These are phyloP conservation scores for Wickerhamiella alocasiicola DNA, from an alignment of 805 yeast species.

Conservation along the genomic window DNA sequence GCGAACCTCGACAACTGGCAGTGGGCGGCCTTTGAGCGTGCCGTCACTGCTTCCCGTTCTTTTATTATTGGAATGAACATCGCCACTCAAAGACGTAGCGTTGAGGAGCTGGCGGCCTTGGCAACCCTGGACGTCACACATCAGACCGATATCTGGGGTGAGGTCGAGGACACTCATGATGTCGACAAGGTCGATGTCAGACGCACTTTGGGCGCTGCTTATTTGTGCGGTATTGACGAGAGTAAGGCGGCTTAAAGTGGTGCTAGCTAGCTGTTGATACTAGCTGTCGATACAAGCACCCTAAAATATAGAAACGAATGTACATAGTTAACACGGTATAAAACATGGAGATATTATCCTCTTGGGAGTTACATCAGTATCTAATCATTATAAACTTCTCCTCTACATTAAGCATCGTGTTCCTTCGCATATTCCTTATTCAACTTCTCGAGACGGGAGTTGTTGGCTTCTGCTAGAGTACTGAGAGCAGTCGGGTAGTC, in stretches of 20 bases:
- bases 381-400: neutral
- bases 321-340: too few relatives aligned
- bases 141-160: slow-evolving; percentile 93
- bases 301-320: too few relatives aligned
- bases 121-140: slow-evolving; percentile 70
- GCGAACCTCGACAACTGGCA: slow-evolving; percentile 56
- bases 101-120: slow-evolving; percentile 63
- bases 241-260: too few relatives aligned
- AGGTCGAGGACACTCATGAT: slow-evolving; percentile 96
- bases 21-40: slow-evolving; percentile 77
- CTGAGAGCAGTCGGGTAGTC: slow-evolving; percentile 56
- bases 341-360: too few relatives aligned
- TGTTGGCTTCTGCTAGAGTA: slow-evolving; percentile 22
- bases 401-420: neutral
- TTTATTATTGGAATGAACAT: slow-evolving; percentile 69
- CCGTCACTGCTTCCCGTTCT: slow-evolving; percentile 77
- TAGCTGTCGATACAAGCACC: too few relatives aligned
- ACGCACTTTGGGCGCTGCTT: slow-evolving; percentile 71
- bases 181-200: slow-evolving; percentile 86
- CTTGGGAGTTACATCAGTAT: too few relatives aligned
- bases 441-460: slow-evolving; percentile 16
- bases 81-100: slow-evolving; percentile 32
- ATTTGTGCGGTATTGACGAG: slow-evolving; percentile 40
- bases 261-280: too few relatives aligned
- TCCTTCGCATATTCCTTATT: slow-evolving; percentile 3